Evolutionary conservation across 2,329 filamentous ascomycete genomes (phyloP), one percentile per base, ranked within the genome.

Genomic region (Colletotrichum falcatum): DNA sequence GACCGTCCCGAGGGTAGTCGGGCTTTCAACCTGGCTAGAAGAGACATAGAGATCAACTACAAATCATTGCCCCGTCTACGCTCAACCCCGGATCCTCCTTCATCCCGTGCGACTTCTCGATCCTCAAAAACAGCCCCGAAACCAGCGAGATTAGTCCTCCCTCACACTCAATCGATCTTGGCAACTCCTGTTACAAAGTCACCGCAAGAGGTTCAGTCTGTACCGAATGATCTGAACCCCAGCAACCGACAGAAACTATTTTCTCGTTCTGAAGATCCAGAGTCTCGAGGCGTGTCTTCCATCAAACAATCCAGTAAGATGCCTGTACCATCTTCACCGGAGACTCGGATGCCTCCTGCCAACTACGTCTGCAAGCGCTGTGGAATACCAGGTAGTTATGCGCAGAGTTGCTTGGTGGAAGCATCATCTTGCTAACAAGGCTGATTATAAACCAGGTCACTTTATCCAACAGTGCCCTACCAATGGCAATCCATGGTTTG

Each of bases 381-480:
- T n/a, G 60, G 56, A 33, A 58, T 48, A n/a, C 48, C 60, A 61
- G 69, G 69, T 70, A 35, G 16, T 26, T 44, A 35, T 14, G 23
- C 23, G 42, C 16, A 48, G 26, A n/a, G 23, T 9, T 35, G 28
- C 12, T 39, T 23, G 33, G 23, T 12, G 1, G 28, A n/a, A 23
- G 23, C 28, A 16, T 26, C 14, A 53, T 6, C 7, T 9, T 37
- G 33, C 37, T 46, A 60, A 54, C 58, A 1, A 55, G 30, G 37
- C 5, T 28, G 55, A 37, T 30, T 12, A 16, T 55, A 23, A 20
- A 26, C 8, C n/a, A 77, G 75, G 74, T 2, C 74, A 74, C 59
- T 64, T 66, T 33, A 62, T 75, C 30, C 65, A 70, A 26, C 37
- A 75, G 9, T 76, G 74, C 48, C 61, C 70, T 14, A 68, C 58